Base-by-base conservation (phyloP, 2,329 filamentous ascomycete genomes). In the Albophoma yamanashiensis region DNA sequence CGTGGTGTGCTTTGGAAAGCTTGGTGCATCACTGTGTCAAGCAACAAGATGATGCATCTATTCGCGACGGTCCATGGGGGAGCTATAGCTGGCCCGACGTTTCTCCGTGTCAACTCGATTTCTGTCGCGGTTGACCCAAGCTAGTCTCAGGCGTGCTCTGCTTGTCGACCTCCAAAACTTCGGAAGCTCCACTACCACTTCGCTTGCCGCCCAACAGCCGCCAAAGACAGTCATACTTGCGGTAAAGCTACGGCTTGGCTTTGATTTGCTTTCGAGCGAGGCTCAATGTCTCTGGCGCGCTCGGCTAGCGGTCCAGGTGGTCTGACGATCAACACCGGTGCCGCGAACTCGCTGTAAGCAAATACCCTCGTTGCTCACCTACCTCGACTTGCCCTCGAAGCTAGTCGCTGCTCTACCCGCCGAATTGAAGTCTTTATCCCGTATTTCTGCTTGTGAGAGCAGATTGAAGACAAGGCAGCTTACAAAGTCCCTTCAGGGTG, bases 311-410 rank as follows among this genome's bases (percentile, higher is more conserved):
- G 81, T 67, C 82, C 82, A 62, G 81, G 77, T 64, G 82, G 81
- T 68, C 77, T 87, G 64, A 84, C 80, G 68, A 86, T 87, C 73
- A 87, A 87, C 73, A 86, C 83, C 22, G 80, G 78, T 64, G 76
- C 81, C 61, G 84, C 84, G 63, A 86, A 85, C 78, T 62, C 72
- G 59, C 64, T 71, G 74, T 75, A 69, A 73, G 72, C 59, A 43
- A 27, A 38, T 22, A 27, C 14, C 50, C 15, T 55, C 39, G 43
- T 20, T 53, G 27, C 12, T 20, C 50, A 52, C 14, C 25, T 34
- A 31, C 43, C 55, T 57, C 61, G 43, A 38, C 50, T 55, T 36
- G 38, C 25, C 36, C 25, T 34, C 36, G 45, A 58, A 34, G 27
- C 47, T 15, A 7, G 27, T 31, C 50, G 17, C 27, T 22, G 9